Percentiles rank a stretch among this genome's conserved stretches.
Evolutionary conservation across 371 early-diverging fungal species (phyloP).

Genomic region (Actinomortierella ambigua): DNA sequence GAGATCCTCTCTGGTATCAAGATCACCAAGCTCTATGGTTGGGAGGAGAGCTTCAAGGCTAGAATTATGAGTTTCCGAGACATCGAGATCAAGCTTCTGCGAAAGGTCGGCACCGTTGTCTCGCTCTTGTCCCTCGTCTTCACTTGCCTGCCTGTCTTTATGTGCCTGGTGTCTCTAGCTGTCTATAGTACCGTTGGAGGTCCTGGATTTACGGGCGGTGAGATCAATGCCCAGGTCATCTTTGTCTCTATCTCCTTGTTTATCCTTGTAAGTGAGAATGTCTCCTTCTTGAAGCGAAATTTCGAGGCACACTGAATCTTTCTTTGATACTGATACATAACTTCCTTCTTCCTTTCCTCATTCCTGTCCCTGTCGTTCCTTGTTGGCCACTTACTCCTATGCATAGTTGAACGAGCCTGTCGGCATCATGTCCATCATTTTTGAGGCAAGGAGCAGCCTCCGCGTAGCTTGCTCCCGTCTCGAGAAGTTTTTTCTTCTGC

Average conservation of each 20-base stretch:
- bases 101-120: slow-evolving; percentile 55
- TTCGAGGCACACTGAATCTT: too few relatives aligned
- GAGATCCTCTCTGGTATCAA: slow-evolving; percentile 51
- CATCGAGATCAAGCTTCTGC: slow-evolving; percentile 63
- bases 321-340: too few relatives aligned
- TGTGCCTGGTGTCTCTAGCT: slow-evolving; percentile 26
- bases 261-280: slow-evolving; percentile 55
- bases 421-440: slow-evolving; percentile 33
- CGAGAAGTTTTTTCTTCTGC: slow-evolving; percentile 68
- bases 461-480: slow-evolving; percentile 58
- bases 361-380: too few relatives aligned
- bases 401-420: slow-evolving; percentile 87
- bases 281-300: too few relatives aligned
- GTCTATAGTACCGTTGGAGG: slow-evolving; percentile 34
- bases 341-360: too few relatives aligned
- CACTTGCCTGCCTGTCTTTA: slow-evolving; percentile 28
- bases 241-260: slow-evolving; percentile 91
- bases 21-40: slow-evolving; percentile 53
- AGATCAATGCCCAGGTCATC: slow-evolving; percentile 48
- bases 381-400: too few relatives aligned
- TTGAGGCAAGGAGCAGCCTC: slow-evolving; percentile 10
- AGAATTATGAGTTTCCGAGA: slow-evolving; percentile 23
- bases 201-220: slow-evolving; percentile 18
- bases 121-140: slow-evolving; percentile 39
- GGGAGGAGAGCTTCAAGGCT: slow-evolving; percentile 54